Evolutionary conservation across 345 rosid genomes (phyloP).

Genomic region (Psidium friedrichsthalianum): DNA sequence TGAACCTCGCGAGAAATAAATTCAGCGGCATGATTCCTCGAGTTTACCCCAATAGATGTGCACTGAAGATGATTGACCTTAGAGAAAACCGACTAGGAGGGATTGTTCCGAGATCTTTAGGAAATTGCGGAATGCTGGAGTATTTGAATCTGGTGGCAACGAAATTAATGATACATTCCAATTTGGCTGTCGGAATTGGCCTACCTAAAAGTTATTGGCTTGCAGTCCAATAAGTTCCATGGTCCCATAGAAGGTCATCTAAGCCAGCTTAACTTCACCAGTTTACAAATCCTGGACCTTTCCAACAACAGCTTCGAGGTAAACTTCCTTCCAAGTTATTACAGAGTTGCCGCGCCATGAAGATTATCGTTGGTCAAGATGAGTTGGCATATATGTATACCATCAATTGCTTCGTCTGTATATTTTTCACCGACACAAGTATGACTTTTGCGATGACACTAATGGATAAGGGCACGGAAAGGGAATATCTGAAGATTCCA

Average conservation of each 20-base stretch:
- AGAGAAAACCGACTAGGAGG: background rate
- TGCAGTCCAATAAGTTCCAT: background rate
- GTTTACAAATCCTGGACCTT: background rate
- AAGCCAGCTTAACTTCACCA: background rate
- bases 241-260: background rate
- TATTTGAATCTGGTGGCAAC: background rate
- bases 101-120: background rate
- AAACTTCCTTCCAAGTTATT: background rate
- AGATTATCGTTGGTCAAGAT: background rate
- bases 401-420: too few relatives aligned
- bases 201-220: background rate
- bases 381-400: background rate
- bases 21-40: background rate
- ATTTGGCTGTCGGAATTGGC: background rate
- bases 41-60: rapidly evolving
- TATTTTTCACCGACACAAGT: too few relatives aligned
- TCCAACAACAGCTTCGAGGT: background rate
- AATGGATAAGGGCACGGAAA: background rate
- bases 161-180: background rate
- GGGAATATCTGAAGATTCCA: background rate
- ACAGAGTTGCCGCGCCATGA: background rate
- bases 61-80: background rate
- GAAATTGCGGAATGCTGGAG: background rate
- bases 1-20: background rate
- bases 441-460: background rate